Evolutionary conservation across 352 stramenopile species (phyloP).

Genomic region (Globisporangium viniferum): DNA sequence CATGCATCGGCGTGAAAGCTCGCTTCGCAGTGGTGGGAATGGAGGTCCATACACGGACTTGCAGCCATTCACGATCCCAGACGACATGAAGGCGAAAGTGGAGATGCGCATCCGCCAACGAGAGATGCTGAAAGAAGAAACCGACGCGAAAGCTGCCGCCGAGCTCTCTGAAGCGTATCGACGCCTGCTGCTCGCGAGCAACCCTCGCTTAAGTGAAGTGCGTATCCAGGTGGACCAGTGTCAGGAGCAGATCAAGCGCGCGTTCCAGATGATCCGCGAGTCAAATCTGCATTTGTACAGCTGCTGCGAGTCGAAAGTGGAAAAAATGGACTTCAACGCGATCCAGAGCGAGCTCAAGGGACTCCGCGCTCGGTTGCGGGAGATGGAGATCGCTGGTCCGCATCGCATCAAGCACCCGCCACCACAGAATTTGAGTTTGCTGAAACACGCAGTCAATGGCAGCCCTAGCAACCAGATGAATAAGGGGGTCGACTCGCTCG

Average conservation of each 20-base stretch:
- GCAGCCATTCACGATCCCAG: slow-evolving; percentile 66
- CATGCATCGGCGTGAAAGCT: slow-evolving; percentile 25
- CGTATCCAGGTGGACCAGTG: slow-evolving; percentile 59
- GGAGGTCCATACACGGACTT: slow-evolving; percentile 60
- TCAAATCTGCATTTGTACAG: slow-evolving; percentile 68
- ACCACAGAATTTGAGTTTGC: background rate
- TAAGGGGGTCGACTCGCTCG: slow-evolving; percentile 6
- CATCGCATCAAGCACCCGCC: slow-evolving; percentile 9
- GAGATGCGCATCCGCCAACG: slow-evolving; percentile 62
- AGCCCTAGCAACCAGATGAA: background rate
- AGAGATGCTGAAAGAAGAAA: slow-evolving; percentile 46
- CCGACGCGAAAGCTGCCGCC: slow-evolving; percentile 33
- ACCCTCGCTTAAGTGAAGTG: slow-evolving; percentile 59
- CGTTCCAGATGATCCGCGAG: slow-evolving; percentile 60
- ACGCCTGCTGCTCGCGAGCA: slow-evolving; percentile 52
- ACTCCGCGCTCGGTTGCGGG: slow-evolving; percentile 35
- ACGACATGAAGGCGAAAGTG: slow-evolving; percentile 80
- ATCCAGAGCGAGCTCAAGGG: slow-evolving; percentile 54
- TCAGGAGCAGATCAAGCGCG: slow-evolving; percentile 60
- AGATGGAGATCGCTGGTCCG: slow-evolving; percentile 20
- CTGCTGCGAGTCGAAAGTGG: slow-evolving; percentile 61
- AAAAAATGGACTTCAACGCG: slow-evolving; percentile 39
- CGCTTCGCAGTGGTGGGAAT: slow-evolving; percentile 11
- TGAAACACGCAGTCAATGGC: background rate
- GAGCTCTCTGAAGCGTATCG: slow-evolving; percentile 64